Evolutionary conservation across 192 early-diverging fungal genomes (phyloP).

Genomic region (Gryganskiella cystojenkinii): DNA sequence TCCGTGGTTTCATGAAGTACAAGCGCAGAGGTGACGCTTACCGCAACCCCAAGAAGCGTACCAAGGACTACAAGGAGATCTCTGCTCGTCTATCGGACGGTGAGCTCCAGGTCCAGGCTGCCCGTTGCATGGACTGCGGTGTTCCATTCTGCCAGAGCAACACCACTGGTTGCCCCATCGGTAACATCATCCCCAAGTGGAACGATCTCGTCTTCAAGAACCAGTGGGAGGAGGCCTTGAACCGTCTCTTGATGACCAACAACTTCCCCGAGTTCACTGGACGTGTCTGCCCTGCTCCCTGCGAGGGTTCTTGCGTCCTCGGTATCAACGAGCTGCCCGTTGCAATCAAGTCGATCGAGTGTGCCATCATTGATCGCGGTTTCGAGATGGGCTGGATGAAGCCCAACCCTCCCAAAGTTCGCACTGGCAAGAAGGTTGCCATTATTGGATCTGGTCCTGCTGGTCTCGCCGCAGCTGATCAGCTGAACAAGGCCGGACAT

Average conservation of each 20-base stretch:
- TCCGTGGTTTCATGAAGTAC: conserved; percentile 96
- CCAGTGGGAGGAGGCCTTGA: conserved; percentile 96
- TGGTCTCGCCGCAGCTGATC: conserved; percentile 95
- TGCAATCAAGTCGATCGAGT: conserved; percentile 97
- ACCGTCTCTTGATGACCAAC: conserved; percentile 95
- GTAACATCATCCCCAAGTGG: conserved; percentile 99
- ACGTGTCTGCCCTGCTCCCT: conserved; percentile 98
- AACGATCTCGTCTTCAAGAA: conserved; percentile 97
- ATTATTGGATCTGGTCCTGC: conserved; percentile 97
- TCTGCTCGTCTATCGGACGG: conserved; percentile 84
- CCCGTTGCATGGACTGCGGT: conserved; percentile 98
- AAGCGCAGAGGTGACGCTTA: conserved; percentile 88
- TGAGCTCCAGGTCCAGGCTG: conserved; percentile 91
- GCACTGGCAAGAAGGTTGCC: conserved; percentile 88
- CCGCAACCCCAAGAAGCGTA: conserved; percentile 84
- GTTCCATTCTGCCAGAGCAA: conserved; percentile 99
- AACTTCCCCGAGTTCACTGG: conserved; percentile 99
- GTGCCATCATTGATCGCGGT: conserved; percentile 96
- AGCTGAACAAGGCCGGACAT: conserved; percentile 98
- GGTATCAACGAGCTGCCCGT: conserved; percentile 97
- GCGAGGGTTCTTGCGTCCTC: conserved; percentile 95
- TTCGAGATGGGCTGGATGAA: conserved; percentile 98
- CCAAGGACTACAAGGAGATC: conserved; percentile 95
- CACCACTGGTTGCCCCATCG: conserved; percentile 93
- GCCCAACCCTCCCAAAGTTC: conserved; percentile 79